phyloP scores from a whole-genome alignment of 2,329 filamentous ascomycete species.

The Colletotrichum tabaci region DNA sequence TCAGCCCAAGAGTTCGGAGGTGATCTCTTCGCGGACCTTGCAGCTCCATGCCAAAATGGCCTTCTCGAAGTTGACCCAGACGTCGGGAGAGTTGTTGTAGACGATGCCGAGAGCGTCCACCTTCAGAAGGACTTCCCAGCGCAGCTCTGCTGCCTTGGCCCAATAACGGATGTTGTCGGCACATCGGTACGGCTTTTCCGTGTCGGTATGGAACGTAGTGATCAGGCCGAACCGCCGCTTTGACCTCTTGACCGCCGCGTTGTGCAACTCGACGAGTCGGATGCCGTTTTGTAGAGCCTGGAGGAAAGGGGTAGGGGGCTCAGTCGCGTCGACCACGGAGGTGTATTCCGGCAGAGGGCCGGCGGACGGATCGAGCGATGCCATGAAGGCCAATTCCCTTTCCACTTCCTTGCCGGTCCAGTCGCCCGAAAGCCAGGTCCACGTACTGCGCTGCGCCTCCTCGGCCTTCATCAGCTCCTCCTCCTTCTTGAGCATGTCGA shows the following conservation, averaged over 20 bases:
- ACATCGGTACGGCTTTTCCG: conserved; percentile 92
- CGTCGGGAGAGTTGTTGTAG: conserved; percentile 76
- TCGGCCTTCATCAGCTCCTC: conserved; percentile 84
- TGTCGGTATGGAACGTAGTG: conserved; percentile 90
- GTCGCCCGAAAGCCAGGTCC: conserved; percentile 85
- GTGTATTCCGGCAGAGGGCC: conserved; percentile 79
- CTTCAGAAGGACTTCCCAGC: conserved; percentile 89
- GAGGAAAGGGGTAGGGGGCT: conserved; percentile 82
- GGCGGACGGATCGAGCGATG: conserved; percentile 76
- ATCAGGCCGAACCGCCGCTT: conserved; percentile 91
- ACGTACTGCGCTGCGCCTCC: conserved; percentile 76
- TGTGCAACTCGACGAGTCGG: conserved; percentile 88
- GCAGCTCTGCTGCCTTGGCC: conserved; percentile 94
- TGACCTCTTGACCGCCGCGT: conserved; percentile 87
- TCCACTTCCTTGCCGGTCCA: conserved; percentile 84
- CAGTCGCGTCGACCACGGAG: conserved; percentile 57
- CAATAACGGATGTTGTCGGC: conserved; percentile 96
- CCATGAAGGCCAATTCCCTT: conserved; percentile 85
- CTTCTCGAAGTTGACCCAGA: conserved; percentile 87
- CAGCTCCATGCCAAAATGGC: conserved; percentile 88
- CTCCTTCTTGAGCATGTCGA: conserved; percentile 82
- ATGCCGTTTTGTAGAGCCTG: conserved; percentile 82
- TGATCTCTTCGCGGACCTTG: conserved; percentile 86
- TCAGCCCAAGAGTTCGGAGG: conserved; percentile 69
- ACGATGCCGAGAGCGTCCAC: conserved; percentile 91